Evolutionary conservation across 2,329 filamentous ascomycete species (phyloP).

Genomic region (Leptosphaerulina australis): DNA sequence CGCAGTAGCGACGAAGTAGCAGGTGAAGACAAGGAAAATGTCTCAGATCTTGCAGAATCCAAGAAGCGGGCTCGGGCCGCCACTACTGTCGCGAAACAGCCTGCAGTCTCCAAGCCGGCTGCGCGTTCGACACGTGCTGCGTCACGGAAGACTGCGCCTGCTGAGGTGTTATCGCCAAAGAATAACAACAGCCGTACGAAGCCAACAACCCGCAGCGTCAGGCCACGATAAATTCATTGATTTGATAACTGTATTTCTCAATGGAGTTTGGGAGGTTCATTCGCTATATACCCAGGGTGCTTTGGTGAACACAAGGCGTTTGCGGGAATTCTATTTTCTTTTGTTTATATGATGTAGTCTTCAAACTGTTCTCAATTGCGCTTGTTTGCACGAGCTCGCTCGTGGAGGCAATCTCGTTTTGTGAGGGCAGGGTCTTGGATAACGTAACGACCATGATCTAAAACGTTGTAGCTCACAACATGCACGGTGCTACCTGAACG

Average conservation of each 20-base stretch:
- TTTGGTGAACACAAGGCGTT: conserved; percentile 17
- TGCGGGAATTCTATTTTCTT: neutral
- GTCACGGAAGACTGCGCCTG: conserved; percentile 28
- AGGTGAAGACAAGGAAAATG: conserved; percentile 40
- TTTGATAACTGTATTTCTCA: conserved; percentile 8
- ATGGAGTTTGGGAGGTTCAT: conserved; percentile 19
- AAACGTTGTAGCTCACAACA: neutral
- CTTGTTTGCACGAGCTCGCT: conserved; percentile 12
- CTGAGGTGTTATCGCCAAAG: conserved; percentile 35
- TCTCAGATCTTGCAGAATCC: conserved; percentile 24
- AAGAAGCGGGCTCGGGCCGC: conserved; percentile 29
- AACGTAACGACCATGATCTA: neutral
- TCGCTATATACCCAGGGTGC: conserved; percentile 14
- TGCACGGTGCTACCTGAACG: neutral
- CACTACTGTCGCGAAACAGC: conserved; percentile 16
- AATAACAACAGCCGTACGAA: conserved; percentile 28
- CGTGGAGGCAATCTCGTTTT: conserved; percentile 5
- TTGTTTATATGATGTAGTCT: neutral
- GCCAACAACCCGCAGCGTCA: conserved; percentile 25
- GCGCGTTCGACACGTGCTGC: conserved; percentile 32
- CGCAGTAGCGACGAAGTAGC: conserved; percentile 36
- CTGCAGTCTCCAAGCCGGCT: conserved; percentile 16
- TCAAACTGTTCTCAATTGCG: conserved; percentile 3
- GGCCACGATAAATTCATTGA: conserved; percentile 29
- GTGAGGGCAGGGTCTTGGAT: neutral